Evolutionary conservation across 805 yeast species (phyloP), one percentile per base, ranked within the genome.

Genomic region (Tetrapisispora arboricola): DNA sequence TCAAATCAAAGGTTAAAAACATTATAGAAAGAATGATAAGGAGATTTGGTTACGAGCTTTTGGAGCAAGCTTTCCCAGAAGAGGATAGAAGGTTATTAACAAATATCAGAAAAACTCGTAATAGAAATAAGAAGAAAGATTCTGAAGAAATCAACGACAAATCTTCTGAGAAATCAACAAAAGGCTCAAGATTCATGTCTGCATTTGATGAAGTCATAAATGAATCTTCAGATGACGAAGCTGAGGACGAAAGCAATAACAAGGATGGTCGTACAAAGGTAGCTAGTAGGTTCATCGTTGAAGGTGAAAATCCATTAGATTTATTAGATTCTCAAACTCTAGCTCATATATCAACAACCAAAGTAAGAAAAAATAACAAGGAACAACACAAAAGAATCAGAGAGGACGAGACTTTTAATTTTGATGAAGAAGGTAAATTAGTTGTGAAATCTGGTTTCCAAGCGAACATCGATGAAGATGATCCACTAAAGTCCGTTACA

Each of bases 141-240:
- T 70, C 59, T 10, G 70, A 59, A 12, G 63, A 44, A 10, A 49
- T 44, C 20, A 47, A 39, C 15, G 42, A 41, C 15, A 40, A 48
- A 9, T 39, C 45, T 6, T 53, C 49, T 17, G 50, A 45, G 34
- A 34, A 50, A 1, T 43, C 55, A 27, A 49, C 56, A 32, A 47
- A 58, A 36, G 66, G 67, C 40, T 70, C 73, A 53, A 74, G 73
- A 51, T 83, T 76, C 54, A 76, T 80, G 61, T 84, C 94, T 44
- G 96, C 94, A 28, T 86, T 84, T 53, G 98, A 92, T 54, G 92
- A 84, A 58, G 96, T 94, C 0, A 67, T 92, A 34, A 84, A 90
- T 62, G 94, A 81, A 40, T 74, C 78, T 30, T 75, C 81, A 39
- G 84, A 76, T 26, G 73, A 69, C 35, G 82, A 75, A 22, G 75